phyloP scores from a whole-genome alignment of 495 filamentous ascomycete genomes.

The Tuber indicum region DNA sequence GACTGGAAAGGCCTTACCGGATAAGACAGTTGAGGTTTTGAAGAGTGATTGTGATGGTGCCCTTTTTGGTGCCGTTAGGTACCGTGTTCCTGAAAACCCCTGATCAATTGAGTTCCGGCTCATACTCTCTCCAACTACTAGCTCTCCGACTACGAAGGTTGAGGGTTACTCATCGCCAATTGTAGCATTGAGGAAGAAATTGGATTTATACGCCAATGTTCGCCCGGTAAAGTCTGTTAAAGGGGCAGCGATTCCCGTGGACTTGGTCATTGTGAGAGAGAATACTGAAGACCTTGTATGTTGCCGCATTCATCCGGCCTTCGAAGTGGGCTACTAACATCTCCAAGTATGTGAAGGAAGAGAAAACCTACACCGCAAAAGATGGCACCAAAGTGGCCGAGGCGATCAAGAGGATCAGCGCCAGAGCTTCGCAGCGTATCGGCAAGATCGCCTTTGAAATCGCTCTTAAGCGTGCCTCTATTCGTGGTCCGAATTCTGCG shows the following conservation, averaged over 20 bases:
- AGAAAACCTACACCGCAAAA: slow-evolving; percentile 66
- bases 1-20: slow-evolving; percentile 79
- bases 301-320: background rate
- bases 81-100: slow-evolving; percentile 37
- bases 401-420: slow-evolving; percentile 93
- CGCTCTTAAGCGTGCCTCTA: slow-evolving; percentile 74
- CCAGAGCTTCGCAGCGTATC: slow-evolving; percentile 73
- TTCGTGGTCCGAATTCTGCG: slow-evolving; percentile 51
- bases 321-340: background rate
- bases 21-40: slow-evolving; percentile 77
- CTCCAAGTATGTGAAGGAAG: slow-evolving; percentile 85
- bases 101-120: background rate
- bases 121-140: background rate
- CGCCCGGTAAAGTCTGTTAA: slow-evolving; percentile 84
- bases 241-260: slow-evolving; percentile 60
- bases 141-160: slow-evolving; percentile 77
- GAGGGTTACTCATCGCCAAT: slow-evolving; percentile 96
- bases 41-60: slow-evolving; percentile 89
- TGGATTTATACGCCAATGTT: slow-evolving; percentile 95
- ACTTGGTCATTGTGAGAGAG: slow-evolving; percentile 96
- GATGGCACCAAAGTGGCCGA: slow-evolving; percentile 73
- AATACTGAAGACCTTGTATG: slow-evolving; percentile 83
- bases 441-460: slow-evolving; percentile 91
- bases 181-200: slow-evolving; percentile 88
- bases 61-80: slow-evolving; percentile 87